Evolutionary conservation across 257 asterid species (phyloP), one percentile per base, ranked within the genome.

Genomic region (Ophiorrhiza pumila): DNA sequence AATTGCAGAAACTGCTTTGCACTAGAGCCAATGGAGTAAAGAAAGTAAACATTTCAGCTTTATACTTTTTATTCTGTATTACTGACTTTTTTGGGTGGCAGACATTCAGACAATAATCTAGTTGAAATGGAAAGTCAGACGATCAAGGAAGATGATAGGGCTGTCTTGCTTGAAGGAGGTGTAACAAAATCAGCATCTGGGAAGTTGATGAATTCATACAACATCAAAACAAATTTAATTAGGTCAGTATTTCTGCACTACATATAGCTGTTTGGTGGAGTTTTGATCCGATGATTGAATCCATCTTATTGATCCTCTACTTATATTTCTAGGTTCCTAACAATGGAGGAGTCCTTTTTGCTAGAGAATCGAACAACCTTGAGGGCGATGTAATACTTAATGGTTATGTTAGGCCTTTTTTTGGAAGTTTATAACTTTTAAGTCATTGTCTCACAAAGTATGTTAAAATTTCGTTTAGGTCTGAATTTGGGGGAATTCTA

Each of bases 401-500:
- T 69, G 57, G 39, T 68, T 61, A 39, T 43, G 29, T 79, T 68
- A 72, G 27, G 34, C 52, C 39, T 9, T 46, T 14, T 14, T 71
- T 73, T n/a, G 69, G 37, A n/a, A 11, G 45, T 43, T 70, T 42
- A 27, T 13, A 56, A 49, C 35, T n/a, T 65, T 57, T 18, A 68
- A 31, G 67, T 47, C 71, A 67, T 68, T 68, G 45, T 65, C 69
- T 80, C 60, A 74, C 73, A 12, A 58, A 71, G 53, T 14, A 68
- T 76, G 41, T 64, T 75, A 45, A 64, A 72, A 77, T 83, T 60
- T 79, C 49, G 35, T 74, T 78, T 86, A 94, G 99, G 95, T 84
- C 99, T 70, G 99, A 94, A 84, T 87, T 91, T 71, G 99, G 97
- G 69, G 91, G 85, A 79, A 88, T 94, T 71, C 78, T 94, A 75